Evolutionary conservation across 352 stramenopile genomes (phyloP).

Genomic region (Phytophthora litchii): DNA sequence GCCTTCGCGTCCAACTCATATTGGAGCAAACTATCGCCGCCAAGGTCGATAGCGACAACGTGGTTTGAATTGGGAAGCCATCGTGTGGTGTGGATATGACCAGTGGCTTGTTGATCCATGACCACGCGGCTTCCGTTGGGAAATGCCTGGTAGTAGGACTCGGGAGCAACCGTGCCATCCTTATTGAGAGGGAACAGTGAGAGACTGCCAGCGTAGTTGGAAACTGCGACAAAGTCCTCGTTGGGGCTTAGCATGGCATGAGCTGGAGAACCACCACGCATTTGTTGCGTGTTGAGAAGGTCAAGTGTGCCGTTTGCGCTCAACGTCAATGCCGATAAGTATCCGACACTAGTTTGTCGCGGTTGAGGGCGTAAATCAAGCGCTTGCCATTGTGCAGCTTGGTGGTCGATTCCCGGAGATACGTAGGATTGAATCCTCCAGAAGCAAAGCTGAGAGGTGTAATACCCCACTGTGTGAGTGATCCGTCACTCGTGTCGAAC

Average conservation of each 20-base stretch:
- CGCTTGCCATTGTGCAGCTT: slow-evolving; percentile 18
- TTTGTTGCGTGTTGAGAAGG: slow-evolving; percentile 48
- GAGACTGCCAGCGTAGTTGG: slow-evolving; percentile 63
- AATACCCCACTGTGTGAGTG: slow-evolving; percentile 35
- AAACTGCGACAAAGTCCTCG: slow-evolving; percentile 50
- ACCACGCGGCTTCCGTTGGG: slow-evolving; percentile 37
- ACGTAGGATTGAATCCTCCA: slow-evolving; percentile 56
- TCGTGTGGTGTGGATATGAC: slow-evolving; percentile 61
- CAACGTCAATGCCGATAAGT: slow-evolving; percentile 43
- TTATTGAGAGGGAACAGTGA: slow-evolving; percentile 47
- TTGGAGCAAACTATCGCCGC: slow-evolving; percentile 54
- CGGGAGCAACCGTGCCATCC: slow-evolving; percentile 39
- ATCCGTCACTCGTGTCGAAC: slow-evolving; percentile 40
- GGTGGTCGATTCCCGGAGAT: slow-evolving; percentile 37
- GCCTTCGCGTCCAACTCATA: slow-evolving; percentile 38
- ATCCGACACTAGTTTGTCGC: slow-evolving; percentile 38
- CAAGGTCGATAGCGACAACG: slow-evolving; percentile 49
- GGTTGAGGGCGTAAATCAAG: slow-evolving; percentile 54
- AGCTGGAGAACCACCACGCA: slow-evolving; percentile 38
- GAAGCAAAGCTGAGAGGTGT: slow-evolving; percentile 29
- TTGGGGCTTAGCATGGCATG: slow-evolving; percentile 51
- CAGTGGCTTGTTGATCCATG: slow-evolving; percentile 33
- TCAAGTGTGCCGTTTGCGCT: slow-evolving; percentile 34
- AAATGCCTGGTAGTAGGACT: slow-evolving; percentile 44
- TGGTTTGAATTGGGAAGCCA: slow-evolving; percentile 45